Conservation (phyloP, 768 basidiomycete genomes). For the Russula foetens region DNA sequence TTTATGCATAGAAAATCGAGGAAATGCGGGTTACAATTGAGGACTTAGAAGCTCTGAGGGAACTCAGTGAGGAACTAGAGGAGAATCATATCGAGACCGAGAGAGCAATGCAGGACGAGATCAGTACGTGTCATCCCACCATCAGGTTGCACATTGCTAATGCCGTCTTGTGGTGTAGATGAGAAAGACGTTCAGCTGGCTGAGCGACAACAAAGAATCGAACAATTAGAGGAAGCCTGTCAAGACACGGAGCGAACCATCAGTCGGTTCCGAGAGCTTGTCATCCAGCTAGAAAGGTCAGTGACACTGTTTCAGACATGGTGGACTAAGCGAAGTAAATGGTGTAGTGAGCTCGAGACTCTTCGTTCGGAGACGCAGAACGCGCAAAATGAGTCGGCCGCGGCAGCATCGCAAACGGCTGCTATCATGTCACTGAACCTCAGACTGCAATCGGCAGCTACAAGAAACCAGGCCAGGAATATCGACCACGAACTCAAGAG, state of each 20-base stretch:
- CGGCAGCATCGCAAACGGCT: slow-evolving; percentile 81
- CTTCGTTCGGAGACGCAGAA: slow-evolving; percentile 81
- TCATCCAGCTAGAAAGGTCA: slow-evolving; percentile 73
- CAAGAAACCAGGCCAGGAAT: slow-evolving; percentile 82
- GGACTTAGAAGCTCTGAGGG: slow-evolving; percentile 91
- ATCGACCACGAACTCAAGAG: slow-evolving; percentile 86
- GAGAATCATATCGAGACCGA: slow-evolving; percentile 94
- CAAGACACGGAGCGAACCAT: slow-evolving; percentile 86
- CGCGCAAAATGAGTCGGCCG: slow-evolving; percentile 74
- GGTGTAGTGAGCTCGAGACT: slow-evolving; percentile 70
- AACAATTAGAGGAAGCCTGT: slow-evolving; percentile 66
- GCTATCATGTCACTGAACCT: slow-evolving; percentile 92
- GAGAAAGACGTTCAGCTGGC: slow-evolving; percentile 62
- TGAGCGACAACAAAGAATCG: slow-evolving; percentile 57
- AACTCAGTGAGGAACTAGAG: slow-evolving; percentile 94
- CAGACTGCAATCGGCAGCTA: slow-evolving; percentile 84
- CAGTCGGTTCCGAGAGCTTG: slow-evolving; percentile 86
- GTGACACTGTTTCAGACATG: slow-evolving; percentile 18
- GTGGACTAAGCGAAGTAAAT: neutral
- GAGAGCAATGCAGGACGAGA: slow-evolving; percentile 80
- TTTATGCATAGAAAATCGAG: slow-evolving; percentile 72
- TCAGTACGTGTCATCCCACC: slow-evolving; percentile 44
- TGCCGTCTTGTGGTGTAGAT: slow-evolving; percentile 32
- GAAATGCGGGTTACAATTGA: slow-evolving; percentile 96
- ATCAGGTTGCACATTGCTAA: neutral